These are phyloP conservation scores for Baudoinia panamericana DNA, from an alignment of 495 filamentous ascomycete genomes.

Conservation along the genomic window DNA sequence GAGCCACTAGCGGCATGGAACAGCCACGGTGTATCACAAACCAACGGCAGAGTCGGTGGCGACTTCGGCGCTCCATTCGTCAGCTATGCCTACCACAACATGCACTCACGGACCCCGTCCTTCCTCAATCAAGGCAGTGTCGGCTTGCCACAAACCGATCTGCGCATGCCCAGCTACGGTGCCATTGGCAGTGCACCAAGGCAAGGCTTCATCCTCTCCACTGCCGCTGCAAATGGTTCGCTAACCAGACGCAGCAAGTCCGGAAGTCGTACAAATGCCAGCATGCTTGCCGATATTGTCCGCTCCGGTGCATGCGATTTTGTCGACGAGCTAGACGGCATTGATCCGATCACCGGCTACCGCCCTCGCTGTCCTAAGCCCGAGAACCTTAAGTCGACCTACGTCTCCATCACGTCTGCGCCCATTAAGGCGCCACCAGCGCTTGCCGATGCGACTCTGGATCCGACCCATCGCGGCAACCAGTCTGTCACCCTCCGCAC, in stretches of 20 bases:
- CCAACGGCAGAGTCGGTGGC: too few relatives aligned
- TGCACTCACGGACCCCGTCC: background rate
- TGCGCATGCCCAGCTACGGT: slow-evolving; percentile 2
- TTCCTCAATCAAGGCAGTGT: background rate
- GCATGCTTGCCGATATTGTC: slow-evolving; percentile 2
- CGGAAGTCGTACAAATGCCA: background rate
- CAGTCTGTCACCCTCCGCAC: background rate
- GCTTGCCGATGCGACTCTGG: too few relatives aligned
- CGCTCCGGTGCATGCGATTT: background rate
- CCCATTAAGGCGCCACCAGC: too few relatives aligned
- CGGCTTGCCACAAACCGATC: too few relatives aligned
- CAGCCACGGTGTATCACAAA: too few relatives aligned
- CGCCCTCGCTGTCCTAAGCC: background rate
- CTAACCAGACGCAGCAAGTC: background rate
- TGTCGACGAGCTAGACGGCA: slow-evolving; percentile 1
- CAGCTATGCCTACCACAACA: too few relatives aligned
- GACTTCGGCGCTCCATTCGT: too few relatives aligned
- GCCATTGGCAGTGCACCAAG: slow-evolving; percentile 2
- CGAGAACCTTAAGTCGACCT: background rate
- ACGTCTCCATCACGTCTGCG: too few relatives aligned
- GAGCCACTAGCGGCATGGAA: too few relatives aligned
- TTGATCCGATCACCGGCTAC: background rate
- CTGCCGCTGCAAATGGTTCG: background rate
- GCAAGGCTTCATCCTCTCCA: background rate
- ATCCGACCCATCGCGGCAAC: too few relatives aligned